phyloP scores from a whole-genome alignment of 352 stramenopile species.

The Pythium guiyangense region DNA sequence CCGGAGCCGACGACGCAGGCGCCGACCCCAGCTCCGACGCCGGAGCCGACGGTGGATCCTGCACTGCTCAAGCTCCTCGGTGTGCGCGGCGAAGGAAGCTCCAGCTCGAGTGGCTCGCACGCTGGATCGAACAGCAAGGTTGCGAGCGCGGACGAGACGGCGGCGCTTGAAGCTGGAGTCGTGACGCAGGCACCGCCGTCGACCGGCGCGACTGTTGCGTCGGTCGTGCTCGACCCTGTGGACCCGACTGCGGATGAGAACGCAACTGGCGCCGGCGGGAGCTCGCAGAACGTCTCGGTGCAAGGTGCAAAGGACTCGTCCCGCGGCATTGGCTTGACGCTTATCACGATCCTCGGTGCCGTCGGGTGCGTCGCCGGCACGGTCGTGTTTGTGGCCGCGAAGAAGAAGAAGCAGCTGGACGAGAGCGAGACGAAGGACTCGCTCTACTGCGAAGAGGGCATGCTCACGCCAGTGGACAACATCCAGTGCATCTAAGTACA shows the following conservation, averaged over 20 bases:
- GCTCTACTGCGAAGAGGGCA: slow-evolving; percentile 17
- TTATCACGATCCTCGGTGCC: slow-evolving; percentile 16
- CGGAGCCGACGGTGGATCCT: slow-evolving; percentile 6
- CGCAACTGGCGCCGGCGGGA: neutral
- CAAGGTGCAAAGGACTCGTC: neutral
- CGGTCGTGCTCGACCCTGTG: slow-evolving; percentile 5
- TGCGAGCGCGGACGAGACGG: neutral
- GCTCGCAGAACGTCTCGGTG: slow-evolving; percentile 10
- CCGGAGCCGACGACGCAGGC: slow-evolving; percentile 4
- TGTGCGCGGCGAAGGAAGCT: neutral
- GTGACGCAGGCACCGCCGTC: slow-evolving; percentile 4
- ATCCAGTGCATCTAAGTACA: slow-evolving; percentile 22
- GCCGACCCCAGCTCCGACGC: slow-evolving; percentile 4
- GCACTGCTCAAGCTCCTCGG: slow-evolving; percentile 1
- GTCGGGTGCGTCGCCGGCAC: slow-evolving; percentile 16
- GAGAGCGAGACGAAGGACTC: slow-evolving; percentile 17
- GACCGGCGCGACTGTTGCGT: neutral
- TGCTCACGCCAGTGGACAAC: slow-evolving; percentile 34
- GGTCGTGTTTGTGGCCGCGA: slow-evolving; percentile 26
- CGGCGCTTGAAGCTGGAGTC: slow-evolving; percentile 4
- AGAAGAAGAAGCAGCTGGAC: slow-evolving; percentile 31
- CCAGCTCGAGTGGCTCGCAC: neutral
- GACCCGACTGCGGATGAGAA: neutral
- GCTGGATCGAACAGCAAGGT: neutral
- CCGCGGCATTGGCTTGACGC: neutral